These are phyloP conservation scores for Gyrodon lividus DNA, from an alignment of 768 basidiomycete genomes.

Conservation along the genomic window DNA sequence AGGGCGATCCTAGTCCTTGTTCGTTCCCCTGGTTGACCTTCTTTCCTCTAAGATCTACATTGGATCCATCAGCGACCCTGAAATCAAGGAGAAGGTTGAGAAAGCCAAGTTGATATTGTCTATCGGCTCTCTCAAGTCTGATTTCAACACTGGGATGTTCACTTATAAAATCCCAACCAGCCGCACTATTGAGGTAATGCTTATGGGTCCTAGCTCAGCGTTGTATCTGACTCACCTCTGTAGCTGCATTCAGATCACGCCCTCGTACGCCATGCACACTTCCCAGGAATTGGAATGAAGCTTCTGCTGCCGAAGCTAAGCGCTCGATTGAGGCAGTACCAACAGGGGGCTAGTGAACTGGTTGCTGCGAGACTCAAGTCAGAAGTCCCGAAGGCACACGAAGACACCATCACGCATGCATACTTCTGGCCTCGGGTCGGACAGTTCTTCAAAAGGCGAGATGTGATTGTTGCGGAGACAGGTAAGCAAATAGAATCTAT, in stretches of 20 bases:
- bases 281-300: slow-evolving; percentile 73
- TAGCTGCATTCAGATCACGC: slow-evolving; percentile 79
- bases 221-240: not conserved
- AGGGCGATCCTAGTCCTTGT: slow-evolving; percentile 27
- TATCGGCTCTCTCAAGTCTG: slow-evolving; percentile 65
- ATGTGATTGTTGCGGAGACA: slow-evolving; percentile 87
- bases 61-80: slow-evolving; percentile 66
- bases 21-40: not conserved
- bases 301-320: slow-evolving; percentile 71
- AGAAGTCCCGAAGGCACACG: slow-evolving; percentile 49
- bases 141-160: slow-evolving; percentile 90
- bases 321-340: slow-evolving; percentile 46
- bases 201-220: not conserved
- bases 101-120: slow-evolving; percentile 72
- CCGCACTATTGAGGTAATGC: slow-evolving; percentile 59
- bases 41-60: slow-evolving; percentile 60
- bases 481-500: slow-evolving; percentile 46
- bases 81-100: slow-evolving; percentile 71
- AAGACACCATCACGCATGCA: slow-evolving; percentile 63
- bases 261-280: slow-evolving; percentile 61
- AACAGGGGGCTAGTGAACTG: slow-evolving; percentile 39
- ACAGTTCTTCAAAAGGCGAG: slow-evolving; percentile 66
- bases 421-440: slow-evolving; percentile 85
- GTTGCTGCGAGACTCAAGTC: slow-evolving; percentile 43
- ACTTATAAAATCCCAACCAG: slow-evolving; percentile 65